A percentile compares a stretch with the other conserved stretches of the same genome.
phyloP scores from a whole-genome alignment of 441 rosid genomes.

The Aleurites moluccanus region DNA sequence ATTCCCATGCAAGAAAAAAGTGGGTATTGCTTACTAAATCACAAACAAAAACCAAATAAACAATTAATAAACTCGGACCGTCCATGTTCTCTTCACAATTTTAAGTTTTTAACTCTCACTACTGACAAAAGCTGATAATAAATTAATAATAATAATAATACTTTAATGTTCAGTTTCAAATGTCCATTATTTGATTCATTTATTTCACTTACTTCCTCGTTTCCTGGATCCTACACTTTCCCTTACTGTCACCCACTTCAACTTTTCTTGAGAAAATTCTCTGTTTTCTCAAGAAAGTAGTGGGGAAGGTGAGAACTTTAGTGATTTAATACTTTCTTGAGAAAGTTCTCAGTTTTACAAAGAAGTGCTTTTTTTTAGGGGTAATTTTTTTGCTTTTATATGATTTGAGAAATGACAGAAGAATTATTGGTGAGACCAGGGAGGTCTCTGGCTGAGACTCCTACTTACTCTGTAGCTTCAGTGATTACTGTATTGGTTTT shows the following conservation, averaged over 20 bases:
- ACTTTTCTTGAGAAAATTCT: constrained; percentile 6
- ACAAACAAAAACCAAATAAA: constrained; percentile 18
- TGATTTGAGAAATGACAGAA: constrained; percentile 30
- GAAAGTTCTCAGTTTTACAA: constrained; percentile 18
- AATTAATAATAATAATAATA: not conserved
- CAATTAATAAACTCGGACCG: constrained; percentile 16
- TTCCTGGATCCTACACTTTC: constrained; percentile 40
- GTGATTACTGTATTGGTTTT: constrained; percentile 79
- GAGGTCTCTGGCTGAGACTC: constrained; percentile 96
- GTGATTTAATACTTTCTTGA: constrained; percentile 4
- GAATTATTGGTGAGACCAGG: constrained; percentile 46
- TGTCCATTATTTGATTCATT: not conserved
- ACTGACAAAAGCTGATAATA: not conserved
- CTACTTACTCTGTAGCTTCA: constrained; percentile 88
- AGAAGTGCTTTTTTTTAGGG: not conserved
- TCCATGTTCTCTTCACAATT: constrained; percentile 28
- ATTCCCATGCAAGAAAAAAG: constrained; percentile 33
- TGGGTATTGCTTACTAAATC: constrained; percentile 27
- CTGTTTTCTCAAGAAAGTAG: not conserved
- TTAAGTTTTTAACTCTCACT: not conserved
- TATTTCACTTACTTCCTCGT: constrained; percentile 27
- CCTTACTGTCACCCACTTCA: constrained; percentile 10
- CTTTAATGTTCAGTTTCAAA: not conserved
- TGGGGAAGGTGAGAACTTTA: not conserved
- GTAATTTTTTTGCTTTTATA: not conserved